Base-by-base conservation (phyloP, 495 filamentous ascomycete species). In the Saxophila tyrrhenica region DNA sequence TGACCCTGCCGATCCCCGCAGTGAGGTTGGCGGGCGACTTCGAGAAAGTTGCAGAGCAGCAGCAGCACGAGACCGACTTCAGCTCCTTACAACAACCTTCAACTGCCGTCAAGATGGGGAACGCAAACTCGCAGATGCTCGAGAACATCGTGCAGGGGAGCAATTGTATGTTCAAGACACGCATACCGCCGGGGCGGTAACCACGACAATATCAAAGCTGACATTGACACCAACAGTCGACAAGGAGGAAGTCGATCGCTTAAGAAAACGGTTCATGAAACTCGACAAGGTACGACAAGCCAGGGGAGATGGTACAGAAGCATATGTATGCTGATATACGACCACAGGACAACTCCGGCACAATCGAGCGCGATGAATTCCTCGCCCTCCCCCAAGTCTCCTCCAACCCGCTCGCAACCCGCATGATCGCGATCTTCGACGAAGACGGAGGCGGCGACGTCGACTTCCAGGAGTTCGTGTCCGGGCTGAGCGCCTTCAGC, bases 391-490 rank as follows among this genome's bases (percentile, higher is more conserved):
- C 92, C 22, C 94, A 97, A 75, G 91, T 99, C 67, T 92, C 88
- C 35, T 95, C 91, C 35, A 99, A 99, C 72, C 92, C 92, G 5
- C 83, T 99, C 39, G 94, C 92, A 45, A 96, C 92, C n/a, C 64
- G 65, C 56, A 94, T 99, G 89, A 99, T 99, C 63, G 92, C 94
- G 11, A 99, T 99, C 63, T 97, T 99, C 69, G 92, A 99, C 69
- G 92, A 99, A 71, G 92, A 99, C 70, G 92, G 92, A 58, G 91
- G 92, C 59, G 92, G 92, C 60, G 87, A 94, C 61, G 92, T 99
- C 62, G 92, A 99, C 70, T 99, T 99, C 74, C 88, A 97, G 64
- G 92, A 99, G 71, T 99, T 99, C 73, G 92, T 99, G 20, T 91
- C 86, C 5, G 92, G 92, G 5, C 76, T 99, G 19, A 89, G 84